Base-by-base conservation (phyloP, 192 early-diverging fungal genomes). In the Rhizophlyctis rosea region DNA sequence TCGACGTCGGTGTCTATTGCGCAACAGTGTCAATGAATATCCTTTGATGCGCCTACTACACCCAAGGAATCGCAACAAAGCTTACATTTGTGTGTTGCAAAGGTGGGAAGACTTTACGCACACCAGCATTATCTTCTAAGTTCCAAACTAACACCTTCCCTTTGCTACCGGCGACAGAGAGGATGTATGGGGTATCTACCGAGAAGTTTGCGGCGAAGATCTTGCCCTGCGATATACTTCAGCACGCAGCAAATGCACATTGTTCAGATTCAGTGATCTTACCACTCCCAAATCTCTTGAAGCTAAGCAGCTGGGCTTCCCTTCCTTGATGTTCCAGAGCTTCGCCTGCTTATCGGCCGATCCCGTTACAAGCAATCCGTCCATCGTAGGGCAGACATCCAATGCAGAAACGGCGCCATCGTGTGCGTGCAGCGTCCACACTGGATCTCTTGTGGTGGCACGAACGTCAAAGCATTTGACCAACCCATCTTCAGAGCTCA, bases 101-200 rank as follows among this genome's bases (percentile, higher is more conserved):
- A 13, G 25, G 47, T 25, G 54, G 51, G 62, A 92, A 91, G 2
- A 85, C 80, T 21, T 79, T 54, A 47, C 93, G 75, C 9, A 99
- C 81, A 34, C 87, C 84, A n/a, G 86, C 82, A 65, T 96, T 98
- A 16, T 88, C 84, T 23, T 88, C 86, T 67, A 97, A 76, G 68
- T 99, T 91, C 95, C 95, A 97, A 9, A 99, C 82, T 28, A 89
- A 79, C 36, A 96, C 76, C 62, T 94, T 93, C 58, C 95, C 97
- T 7, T 81, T 83, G 23, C 90, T 91, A 33, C 97, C 97, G 24
- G 84, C 91, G 47, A 93, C 83, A 5, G 94, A 91, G 50, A 96
- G 53, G 51, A 88, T 80, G 82, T 89, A 91, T n/a, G 94, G 88
- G 47, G 93, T 85, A 76, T 99, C 95, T 0, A 89, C 87, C 64